These are phyloP conservation scores for Daldinia vernicosa DNA, from an alignment of 495 filamentous ascomycete genomes.

Conservation along the genomic window DNA sequence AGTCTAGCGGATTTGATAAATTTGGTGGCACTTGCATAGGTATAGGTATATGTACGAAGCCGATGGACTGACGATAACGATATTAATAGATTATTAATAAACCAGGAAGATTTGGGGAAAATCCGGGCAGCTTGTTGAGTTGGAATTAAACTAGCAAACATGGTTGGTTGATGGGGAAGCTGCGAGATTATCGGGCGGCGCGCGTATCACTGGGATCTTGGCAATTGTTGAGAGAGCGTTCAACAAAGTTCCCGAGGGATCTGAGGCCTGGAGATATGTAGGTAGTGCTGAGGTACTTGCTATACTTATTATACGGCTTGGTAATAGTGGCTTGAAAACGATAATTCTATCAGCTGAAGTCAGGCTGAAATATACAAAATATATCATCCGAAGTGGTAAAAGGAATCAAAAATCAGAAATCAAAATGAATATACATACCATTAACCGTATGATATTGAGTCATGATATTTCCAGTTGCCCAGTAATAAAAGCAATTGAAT, in stretches of 20 bases:
- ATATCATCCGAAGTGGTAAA: neutral
- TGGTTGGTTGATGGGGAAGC: constrained; percentile 33
- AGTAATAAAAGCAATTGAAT: neutral
- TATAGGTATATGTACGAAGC: neutral
- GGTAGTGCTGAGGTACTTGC: neutral
- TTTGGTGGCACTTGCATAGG: neutral
- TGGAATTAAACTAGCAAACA: constrained; percentile 4
- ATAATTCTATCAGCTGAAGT: neutral
- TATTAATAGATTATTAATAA: neutral
- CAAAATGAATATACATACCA: too few species aligned
- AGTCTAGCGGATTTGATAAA: neutral
- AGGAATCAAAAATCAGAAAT: too few species aligned
- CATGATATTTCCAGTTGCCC: neutral
- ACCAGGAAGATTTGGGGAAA: constrained; percentile 30
- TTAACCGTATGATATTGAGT: neutral
- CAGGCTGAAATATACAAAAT: neutral
- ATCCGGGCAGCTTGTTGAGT: constrained; percentile 39
- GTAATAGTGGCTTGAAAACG: neutral
- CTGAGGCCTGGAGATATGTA: neutral
- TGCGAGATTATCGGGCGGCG: constrained; percentile 32
- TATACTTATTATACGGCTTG: neutral
- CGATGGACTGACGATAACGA: neutral
- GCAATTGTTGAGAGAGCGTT: constrained; percentile 43
- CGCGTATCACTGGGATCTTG: constrained; percentile 34
- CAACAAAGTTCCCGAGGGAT: constrained; percentile 7